Evolutionary conservation across 345 rosid genomes (phyloP).

Genomic region (Conringia planisiliqua): DNA sequence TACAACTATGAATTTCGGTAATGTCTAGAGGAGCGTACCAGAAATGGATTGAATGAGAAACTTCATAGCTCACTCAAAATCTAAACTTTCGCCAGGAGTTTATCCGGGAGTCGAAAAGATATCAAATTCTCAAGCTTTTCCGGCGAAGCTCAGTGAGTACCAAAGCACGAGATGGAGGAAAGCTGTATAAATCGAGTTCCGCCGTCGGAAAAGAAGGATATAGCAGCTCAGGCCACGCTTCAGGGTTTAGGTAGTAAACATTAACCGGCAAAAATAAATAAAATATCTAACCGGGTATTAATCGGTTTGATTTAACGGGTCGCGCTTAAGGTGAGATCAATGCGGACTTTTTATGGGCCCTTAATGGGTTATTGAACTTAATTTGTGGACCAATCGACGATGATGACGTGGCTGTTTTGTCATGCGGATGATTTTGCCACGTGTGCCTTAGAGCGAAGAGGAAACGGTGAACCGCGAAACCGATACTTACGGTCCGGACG

Average conservation of each 20-base stretch:
- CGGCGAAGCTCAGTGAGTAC: constrained; percentile 9
- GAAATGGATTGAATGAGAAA: constrained; percentile 47
- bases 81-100: not conserved
- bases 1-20: not conserved
- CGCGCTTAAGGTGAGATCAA: not conserved
- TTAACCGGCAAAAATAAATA: constrained; percentile 13
- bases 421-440: not conserved
- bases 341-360: not conserved
- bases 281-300: not conserved
- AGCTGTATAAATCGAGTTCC: not conserved
- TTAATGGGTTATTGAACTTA: not conserved
- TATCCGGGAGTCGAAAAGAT: not conserved
- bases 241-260: constrained; percentile 14
- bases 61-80: constrained; percentile 40
- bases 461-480: not conserved
- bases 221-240: not conserved
- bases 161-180: constrained; percentile 5
- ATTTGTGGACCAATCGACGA: not conserved
- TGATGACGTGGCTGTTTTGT: constrained; percentile 12
- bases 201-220: constrained; percentile 8
- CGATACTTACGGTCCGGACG: not conserved
- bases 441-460: constrained; percentile 8
- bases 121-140: not conserved
- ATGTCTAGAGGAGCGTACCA: constrained; percentile 17
- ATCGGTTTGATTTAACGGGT: constrained; percentile 6